Base-by-base conservation (phyloP, 106 monocot species). In the Allium fistulosum region DNA sequence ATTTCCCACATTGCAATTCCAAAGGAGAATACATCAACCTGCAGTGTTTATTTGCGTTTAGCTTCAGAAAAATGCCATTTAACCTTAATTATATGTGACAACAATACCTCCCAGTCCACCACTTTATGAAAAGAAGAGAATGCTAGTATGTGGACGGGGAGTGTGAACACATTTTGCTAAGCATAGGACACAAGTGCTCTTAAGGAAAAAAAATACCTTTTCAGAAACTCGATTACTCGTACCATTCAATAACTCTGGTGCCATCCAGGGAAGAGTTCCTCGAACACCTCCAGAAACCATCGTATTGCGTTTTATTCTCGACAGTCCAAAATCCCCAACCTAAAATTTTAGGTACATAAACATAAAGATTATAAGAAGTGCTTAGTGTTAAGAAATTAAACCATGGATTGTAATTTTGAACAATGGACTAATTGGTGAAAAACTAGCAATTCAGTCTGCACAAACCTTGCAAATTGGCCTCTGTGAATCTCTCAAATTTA, bases 301-400 rank as follows among this genome's bases (percentile, higher is more conserved):
- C 10, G 91, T 96, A 71, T 92, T 91, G 51, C 86, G 81, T 64
- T 96, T 96, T 57, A 92, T 96, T 79, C 88, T 91, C 64, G 95
- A 96, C 63, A 96, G 77, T 49, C 95, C 95, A 78, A 96, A 96
- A 78, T 96, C 95, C 62, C 91, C 91, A 69, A 96, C 95, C 95
- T 96, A 75, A 75, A 49, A 75, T 58, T 11, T 37, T 37, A 37
- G 5, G 37, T 37, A 37, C 37, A 37, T 37, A 37, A 37, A 37
- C 37, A 37, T 37, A 37, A 37, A 5, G 37, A 37, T 37, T 37
- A 37, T 37, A 5, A 2, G 5, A 5, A 2, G 5, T 37, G 4
- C 37, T 37, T 37, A 37, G 5, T 22, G 22, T 22, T 37, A 37
- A 37, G 2, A 5, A 37, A 1, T 37, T 37, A 37, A 37, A 37